Percentiles rank a stretch among this genome's conserved stretches.
phyloP scores from a whole-genome alignment of 2,329 filamentous ascomycete species.

The Periconia sp. region DNA sequence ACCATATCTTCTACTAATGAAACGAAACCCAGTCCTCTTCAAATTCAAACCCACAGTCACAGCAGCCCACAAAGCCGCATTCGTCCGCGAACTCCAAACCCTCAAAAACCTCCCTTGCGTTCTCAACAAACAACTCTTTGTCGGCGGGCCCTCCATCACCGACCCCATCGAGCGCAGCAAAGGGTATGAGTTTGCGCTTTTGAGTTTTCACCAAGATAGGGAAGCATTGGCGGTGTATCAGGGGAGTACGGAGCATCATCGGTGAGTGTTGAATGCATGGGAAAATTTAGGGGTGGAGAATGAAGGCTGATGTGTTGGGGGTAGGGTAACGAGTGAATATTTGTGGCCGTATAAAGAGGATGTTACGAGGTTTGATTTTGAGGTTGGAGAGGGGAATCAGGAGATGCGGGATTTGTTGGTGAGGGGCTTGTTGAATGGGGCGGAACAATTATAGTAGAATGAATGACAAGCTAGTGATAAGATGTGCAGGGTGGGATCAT shows the following conservation, averaged over 20 bases:
- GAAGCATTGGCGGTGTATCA: slow-evolving; percentile 55
- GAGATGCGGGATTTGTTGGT: slow-evolving; percentile 7
- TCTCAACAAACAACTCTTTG: slow-evolving; percentile 51
- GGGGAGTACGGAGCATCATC: slow-evolving; percentile 55
- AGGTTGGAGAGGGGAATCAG: slow-evolving; percentile 49
- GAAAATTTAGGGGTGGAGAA: neutral
- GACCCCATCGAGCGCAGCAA: slow-evolving; percentile 56
- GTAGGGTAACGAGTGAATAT: slow-evolving; percentile 54
- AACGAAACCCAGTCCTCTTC: slow-evolving; percentile 23
- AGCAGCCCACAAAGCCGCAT: slow-evolving; percentile 47
- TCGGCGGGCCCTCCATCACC: slow-evolving; percentile 57
- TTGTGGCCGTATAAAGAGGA: slow-evolving; percentile 59
- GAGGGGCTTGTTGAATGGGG: too few species aligned
- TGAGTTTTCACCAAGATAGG: slow-evolving; percentile 54
- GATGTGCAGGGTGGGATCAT: too few species aligned
- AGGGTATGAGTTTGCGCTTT: slow-evolving; percentile 54
- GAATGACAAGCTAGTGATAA: too few species aligned
- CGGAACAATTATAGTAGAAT: too few species aligned
- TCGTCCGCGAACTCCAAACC: slow-evolving; percentile 51
- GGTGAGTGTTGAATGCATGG: slow-evolving; percentile 32
- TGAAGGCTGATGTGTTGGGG: too few species aligned
- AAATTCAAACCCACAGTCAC: slow-evolving; percentile 26
- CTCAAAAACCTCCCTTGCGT: slow-evolving; percentile 55
- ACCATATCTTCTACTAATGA: neutral
- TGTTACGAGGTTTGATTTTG: slow-evolving; percentile 57